Conservation (phyloP, 2,329 filamentous ascomycete species). For the Cyphellophora europaea region DNA sequence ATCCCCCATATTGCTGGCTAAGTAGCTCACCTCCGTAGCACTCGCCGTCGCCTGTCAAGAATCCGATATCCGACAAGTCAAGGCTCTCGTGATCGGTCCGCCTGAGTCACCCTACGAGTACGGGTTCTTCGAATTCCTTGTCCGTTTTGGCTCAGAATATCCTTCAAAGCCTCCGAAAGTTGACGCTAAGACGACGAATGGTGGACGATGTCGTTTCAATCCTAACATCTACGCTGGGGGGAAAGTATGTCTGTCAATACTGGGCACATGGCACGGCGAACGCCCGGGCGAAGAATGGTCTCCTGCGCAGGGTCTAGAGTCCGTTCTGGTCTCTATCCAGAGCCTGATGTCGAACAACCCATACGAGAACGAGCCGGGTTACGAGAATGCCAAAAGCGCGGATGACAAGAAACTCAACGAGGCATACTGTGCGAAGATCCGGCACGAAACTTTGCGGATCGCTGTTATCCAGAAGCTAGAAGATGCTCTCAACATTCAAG, state of each 20-base stretch:
- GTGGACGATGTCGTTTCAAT: constrained; percentile 83
- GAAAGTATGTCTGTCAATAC: constrained; percentile 88
- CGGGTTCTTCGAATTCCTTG: constrained; percentile 81
- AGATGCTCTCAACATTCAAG: constrained; percentile 58
- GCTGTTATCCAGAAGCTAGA: constrained; percentile 81
- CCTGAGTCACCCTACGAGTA: constrained; percentile 95
- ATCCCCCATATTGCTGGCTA: too few relatives aligned
- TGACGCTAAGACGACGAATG: constrained; percentile 72
- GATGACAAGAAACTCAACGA: constrained; percentile 65
- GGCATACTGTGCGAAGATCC: constrained; percentile 78
- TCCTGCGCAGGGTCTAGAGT: constrained; percentile 88
- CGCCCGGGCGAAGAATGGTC: constrained; percentile 84
- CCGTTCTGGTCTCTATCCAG: constrained; percentile 88
- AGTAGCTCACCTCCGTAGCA: too few relatives aligned
- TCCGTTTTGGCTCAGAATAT: constrained; percentile 50
- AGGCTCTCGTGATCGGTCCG: constrained; percentile 81
- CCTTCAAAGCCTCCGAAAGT: constrained; percentile 56
- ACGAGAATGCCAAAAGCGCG: constrained; percentile 61
- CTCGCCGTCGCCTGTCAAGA: constrained; percentile 85
- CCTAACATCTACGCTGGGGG: constrained; percentile 91
- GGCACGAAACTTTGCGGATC: constrained; percentile 80
- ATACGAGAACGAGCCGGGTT: constrained; percentile 93
- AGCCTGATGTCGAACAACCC: constrained; percentile 90
- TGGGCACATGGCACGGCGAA: constrained; percentile 92
- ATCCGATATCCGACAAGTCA: constrained; percentile 77